Evolutionary conservation across 2,329 filamentous ascomycete species (phyloP), one percentile per base, ranked within the genome.

Genomic region (Phyllosticta citriasiana): DNA sequence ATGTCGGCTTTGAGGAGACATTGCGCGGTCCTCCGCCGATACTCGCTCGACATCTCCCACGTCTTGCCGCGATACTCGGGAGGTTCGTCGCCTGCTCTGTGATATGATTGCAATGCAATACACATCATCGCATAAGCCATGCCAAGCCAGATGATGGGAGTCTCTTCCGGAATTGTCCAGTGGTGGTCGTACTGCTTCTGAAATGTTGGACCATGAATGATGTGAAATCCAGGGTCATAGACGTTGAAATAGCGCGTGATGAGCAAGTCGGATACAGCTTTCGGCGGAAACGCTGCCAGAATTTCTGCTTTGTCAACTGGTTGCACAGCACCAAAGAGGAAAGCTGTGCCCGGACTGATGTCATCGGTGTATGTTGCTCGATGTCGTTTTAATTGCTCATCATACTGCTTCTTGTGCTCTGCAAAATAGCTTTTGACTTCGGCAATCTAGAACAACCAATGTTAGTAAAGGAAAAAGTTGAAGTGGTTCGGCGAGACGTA

Each of bases 351-450:
- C 16, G 78, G 72, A 62, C 85, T 84, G 62, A 80, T 76, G 40
- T 79, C 78, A 40, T 76, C 73, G 55, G 77, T 73, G 67, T 88
- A 90, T 50, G 84, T 84, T 53, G 84, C 84, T 71, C 87, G 83
- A 57, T 96, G 85, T 67, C 85, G 88, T 67, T 89, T 85, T 67
- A 90, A 85, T 51, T 92, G 91, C 62, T 86, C 86, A 70, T 95
- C 90, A 63, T 93, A 81, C 66, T 97, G 91, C 70, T 94, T 92
- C 73, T 94, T 95, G 75, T 97, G 91, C 40, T 82, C 84, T 19
- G 78, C 76, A 69, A 96, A 97, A 76, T 94, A 97, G 67, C 88
- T 92, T 71, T 93, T 96, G 26, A 99, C 93, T 77, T 99, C 94
- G 9, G 89, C 81, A 65, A 99, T 94, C 82, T 88, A 63, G 24